A percentile compares a stretch with the other conserved stretches of the same genome.
These are phyloP conservation scores for Suillus occidentalis DNA, from an alignment of 768 basidiomycete genomes.

Conservation along the genomic window DNA sequence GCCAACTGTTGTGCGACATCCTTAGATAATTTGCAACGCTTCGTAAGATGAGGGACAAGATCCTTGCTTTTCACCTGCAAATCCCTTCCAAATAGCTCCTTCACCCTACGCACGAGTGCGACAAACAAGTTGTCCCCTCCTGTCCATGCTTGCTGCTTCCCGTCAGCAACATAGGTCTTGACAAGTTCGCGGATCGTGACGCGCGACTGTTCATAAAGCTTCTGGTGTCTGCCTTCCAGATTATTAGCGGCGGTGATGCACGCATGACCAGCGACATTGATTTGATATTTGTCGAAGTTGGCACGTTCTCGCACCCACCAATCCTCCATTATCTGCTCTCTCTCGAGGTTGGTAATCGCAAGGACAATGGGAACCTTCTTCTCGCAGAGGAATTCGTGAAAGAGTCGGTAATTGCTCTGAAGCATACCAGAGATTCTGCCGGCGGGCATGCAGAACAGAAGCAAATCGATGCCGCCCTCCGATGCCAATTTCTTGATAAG, in stretches of 20 bases:
- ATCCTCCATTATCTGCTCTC: slow-evolving; percentile 34
- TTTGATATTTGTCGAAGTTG: slow-evolving; percentile 8
- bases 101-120: background rate
- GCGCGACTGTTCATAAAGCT: slow-evolving; percentile 12
- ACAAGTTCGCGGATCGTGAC: background rate
- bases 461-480: slow-evolving; percentile 38
- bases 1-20: background rate
- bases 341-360: slow-evolving; percentile 41
- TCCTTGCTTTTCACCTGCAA: background rate
- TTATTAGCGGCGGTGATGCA: slow-evolving; percentile 28
- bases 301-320: slow-evolving; percentile 17
- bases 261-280: slow-evolving; percentile 29
- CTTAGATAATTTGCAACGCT: background rate
- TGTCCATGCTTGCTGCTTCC: slow-evolving; percentile 3
- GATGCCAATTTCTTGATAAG: slow-evolving; percentile 34
- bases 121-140: background rate
- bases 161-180: slow-evolving; percentile 26
- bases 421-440: slow-evolving; percentile 33
- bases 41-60: background rate
- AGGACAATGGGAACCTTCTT: background rate
- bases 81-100: background rate
- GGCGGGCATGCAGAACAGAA: slow-evolving; percentile 41
- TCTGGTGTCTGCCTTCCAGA: slow-evolving; percentile 13
- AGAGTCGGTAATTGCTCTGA: slow-evolving; percentile 32
- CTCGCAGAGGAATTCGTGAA: slow-evolving; percentile 21